Evolutionary conservation across 1,284 basidiomycete genomes (phyloP).

Genomic region (Cryptococcus sp.): DNA sequence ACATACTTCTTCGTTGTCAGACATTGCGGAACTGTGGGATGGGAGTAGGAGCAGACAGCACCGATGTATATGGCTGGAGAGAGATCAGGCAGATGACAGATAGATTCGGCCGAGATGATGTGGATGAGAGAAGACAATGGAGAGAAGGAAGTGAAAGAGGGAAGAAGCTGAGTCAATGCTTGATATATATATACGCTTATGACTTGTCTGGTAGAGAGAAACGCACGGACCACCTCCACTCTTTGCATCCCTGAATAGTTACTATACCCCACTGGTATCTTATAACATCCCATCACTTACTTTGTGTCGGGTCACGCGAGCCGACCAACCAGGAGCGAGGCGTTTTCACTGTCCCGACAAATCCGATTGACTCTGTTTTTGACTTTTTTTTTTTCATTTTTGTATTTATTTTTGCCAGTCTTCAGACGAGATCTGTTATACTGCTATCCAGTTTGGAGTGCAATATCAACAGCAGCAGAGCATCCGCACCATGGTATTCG

Average conservation of each 20-base stretch:
- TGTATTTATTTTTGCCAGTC: no score
- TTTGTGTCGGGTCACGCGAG: background rate
- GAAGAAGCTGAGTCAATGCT: background rate
- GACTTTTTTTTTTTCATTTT: background rate
- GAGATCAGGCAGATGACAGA: background rate
- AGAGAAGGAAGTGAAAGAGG: conserved; percentile 5
- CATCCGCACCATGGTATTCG: background rate
- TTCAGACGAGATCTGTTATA: no score
- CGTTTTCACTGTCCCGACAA: no score
- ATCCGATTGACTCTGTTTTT: no score
- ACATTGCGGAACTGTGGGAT: conserved; percentile 2
- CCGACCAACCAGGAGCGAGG: background rate
- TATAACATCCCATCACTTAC: background rate
- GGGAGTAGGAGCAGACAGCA: background rate
- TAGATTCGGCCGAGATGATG: background rate
- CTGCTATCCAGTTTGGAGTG: no score
- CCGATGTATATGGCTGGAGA: background rate
- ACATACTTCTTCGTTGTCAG: conserved; percentile 21
- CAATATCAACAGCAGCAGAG: no score
- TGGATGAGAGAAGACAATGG: background rate
- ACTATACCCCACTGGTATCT: background rate
- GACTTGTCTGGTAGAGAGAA: background rate
- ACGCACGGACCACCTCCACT: conserved; percentile 22
- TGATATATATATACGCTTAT: background rate
- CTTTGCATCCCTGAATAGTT: background rate